These are phyloP conservation scores for Gossypium gossypioides DNA, from an alignment of 441 rosid species.

Conservation along the genomic window DNA sequence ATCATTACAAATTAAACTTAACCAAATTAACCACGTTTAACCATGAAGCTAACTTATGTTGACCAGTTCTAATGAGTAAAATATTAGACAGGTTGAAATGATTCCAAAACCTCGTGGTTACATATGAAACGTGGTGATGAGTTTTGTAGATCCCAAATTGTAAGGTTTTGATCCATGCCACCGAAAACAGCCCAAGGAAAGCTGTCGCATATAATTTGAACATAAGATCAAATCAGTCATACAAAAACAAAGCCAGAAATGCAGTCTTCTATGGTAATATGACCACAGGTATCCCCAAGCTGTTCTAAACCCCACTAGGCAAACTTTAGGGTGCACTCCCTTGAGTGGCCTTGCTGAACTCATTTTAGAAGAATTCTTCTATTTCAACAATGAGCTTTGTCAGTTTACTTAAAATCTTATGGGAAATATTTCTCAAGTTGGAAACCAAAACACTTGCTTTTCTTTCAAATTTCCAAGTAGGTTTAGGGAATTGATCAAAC, in stretches of 20 bases:
- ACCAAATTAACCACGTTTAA: not conserved
- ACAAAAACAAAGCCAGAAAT: not conserved
- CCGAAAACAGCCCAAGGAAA: constrained; percentile 74
- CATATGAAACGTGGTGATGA: constrained; percentile 63
- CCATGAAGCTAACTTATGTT: not conserved
- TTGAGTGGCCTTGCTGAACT: not conserved
- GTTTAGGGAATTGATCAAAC: not conserved
- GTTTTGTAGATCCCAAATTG: constrained; percentile 73
- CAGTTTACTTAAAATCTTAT: not conserved
- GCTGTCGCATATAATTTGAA: constrained; percentile 22
- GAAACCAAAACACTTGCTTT: not conserved
- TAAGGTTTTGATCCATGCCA: constrained; percentile 72
- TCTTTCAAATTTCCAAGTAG: not conserved
- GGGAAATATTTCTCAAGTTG: not conserved
- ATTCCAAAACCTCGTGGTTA: constrained; percentile 49
- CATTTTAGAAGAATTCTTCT: not conserved
- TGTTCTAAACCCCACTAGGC: not conserved
- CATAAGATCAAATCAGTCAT: not conserved
- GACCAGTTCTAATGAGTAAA: not conserved
- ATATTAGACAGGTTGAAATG: not conserved
- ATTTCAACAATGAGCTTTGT: not conserved
- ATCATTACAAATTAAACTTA: not conserved
- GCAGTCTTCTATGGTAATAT: not conserved
- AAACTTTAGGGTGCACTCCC: not conserved
- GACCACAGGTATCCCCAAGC: not conserved